A percentile compares a stretch with the other conserved stretches of the same genome.
phyloP scores from a whole-genome alignment of 257 asterid genomes.

The Mentha longifolia region DNA sequence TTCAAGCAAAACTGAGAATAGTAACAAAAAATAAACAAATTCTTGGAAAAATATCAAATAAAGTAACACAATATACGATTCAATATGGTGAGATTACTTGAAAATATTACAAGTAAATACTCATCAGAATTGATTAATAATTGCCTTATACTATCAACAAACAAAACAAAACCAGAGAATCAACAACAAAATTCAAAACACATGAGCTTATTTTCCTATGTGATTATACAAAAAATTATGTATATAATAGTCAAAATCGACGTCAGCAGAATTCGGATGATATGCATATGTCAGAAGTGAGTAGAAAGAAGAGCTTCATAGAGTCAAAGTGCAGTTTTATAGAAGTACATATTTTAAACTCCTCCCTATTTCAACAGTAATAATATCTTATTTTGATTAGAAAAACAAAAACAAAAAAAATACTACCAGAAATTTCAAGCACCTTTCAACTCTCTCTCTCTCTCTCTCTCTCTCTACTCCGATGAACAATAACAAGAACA shows the following conservation, averaged over 20 bases:
- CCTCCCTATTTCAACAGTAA: not conserved
- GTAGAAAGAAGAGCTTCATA: conserved; percentile 26
- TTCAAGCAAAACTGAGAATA: not conserved
- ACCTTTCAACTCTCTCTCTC: too few species aligned
- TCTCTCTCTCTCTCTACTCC: not conserved
- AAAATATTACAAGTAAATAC: conserved; percentile 7
- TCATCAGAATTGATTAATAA: too few species aligned
- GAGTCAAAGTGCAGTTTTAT: conserved; percentile 5
- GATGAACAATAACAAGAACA: not conserved
- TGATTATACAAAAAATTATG: conserved; percentile 1
- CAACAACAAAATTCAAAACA: not conserved
- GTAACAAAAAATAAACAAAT: not conserved
- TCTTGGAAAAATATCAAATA: not conserved
- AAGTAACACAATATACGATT: not conserved
- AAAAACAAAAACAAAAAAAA: too few species aligned
- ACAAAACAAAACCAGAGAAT: not conserved
- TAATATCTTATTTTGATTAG: conserved; percentile 27
- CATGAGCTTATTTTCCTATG: not conserved
- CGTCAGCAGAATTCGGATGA: not conserved
- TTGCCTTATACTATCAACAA: not conserved
- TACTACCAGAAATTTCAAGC: conserved; percentile 42
- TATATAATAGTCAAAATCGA: not conserved
- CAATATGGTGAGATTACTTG: not conserved
- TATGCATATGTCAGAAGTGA: not conserved
- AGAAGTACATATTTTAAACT: not conserved